Percentiles rank a stretch among this genome's conserved stretches.
phyloP scores from a whole-genome alignment of 139 green algal genomes.

The Chlorella vulgaris region DNA sequence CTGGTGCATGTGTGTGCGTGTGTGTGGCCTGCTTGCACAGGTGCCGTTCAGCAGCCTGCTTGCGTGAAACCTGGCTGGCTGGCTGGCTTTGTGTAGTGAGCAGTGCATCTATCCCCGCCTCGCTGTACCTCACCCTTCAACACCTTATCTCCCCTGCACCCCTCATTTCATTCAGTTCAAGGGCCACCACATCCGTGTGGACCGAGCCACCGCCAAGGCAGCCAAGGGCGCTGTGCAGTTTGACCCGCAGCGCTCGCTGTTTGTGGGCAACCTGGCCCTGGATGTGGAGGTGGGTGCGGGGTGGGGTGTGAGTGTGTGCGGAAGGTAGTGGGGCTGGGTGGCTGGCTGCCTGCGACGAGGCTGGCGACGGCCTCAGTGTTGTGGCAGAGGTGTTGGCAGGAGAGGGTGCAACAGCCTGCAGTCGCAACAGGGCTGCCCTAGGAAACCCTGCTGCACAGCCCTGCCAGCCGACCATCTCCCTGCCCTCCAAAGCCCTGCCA shows the following conservation, averaged over 20 bases:
- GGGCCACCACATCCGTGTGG: slow-evolving; percentile 82
- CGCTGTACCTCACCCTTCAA: slow-evolving; percentile 37
- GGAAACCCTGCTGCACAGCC: no score
- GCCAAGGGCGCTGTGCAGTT: slow-evolving; percentile 57
- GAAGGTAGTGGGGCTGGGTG: not conserved
- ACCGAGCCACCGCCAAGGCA: slow-evolving; percentile 55
- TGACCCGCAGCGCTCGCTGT: slow-evolving; percentile 75
- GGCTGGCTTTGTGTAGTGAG: not conserved
- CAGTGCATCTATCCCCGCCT: not conserved
- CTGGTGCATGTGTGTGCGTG: no score
- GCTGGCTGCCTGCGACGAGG: no score
- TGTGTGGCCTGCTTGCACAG: no score
- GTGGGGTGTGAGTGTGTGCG: not conserved
- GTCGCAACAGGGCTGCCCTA: no score
- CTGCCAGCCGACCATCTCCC: no score
- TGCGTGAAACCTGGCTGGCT: not conserved
- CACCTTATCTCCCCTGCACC: not conserved
- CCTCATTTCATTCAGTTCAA: slow-evolving; percentile 38
- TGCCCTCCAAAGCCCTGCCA: no score
- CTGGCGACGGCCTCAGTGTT: no score
- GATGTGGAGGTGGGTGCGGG: slow-evolving; percentile 57
- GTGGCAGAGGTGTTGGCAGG: no score
- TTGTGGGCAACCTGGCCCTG: slow-evolving; percentile 88
- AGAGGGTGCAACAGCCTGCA: no score
- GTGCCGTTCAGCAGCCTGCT: no score